Evolutionary conservation across 148 eudicot genomes (phyloP).

Genomic region (Arctostaphylos glauca): DNA sequence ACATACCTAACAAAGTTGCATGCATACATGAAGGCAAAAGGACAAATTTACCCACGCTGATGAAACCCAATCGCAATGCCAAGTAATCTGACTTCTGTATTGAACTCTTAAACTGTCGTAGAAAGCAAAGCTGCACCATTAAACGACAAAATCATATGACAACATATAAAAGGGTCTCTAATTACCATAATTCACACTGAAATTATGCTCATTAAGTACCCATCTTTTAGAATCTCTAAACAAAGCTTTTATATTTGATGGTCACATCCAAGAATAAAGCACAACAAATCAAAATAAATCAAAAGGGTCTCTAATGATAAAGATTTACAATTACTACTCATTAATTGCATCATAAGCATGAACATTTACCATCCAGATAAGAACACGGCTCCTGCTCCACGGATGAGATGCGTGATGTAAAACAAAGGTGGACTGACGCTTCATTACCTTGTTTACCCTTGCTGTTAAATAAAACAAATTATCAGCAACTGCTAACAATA

Average conservation of each 20-base stretch:
- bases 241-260: background rate
- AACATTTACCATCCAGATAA: slow-evolving; percentile 84
- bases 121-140: slow-evolving; percentile 83
- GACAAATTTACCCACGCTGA: slow-evolving; percentile 65
- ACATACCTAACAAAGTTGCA: background rate
- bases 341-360: background rate
- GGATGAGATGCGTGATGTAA: slow-evolving; percentile 96
- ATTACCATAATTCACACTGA: background rate
- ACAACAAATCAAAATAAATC: background rate
- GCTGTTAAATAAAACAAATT: slow-evolving; percentile 29
- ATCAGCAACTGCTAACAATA: slow-evolving; percentile 7
- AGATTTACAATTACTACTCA: background rate
- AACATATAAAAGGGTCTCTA: background rate
- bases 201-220: background rate
- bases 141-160: slow-evolving; percentile 3
- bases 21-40: background rate
- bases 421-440: slow-evolving; percentile 87
- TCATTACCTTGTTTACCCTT: slow-evolving; percentile 76
- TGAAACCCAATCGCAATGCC: slow-evolving; percentile 88
- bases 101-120: slow-evolving; percentile 79
- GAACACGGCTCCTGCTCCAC: slow-evolving; percentile 84
- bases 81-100: slow-evolving; percentile 84
- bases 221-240: background rate
- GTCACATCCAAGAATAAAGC: slow-evolving; percentile 1
- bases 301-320: background rate